Percentiles rank a stretch among this genome's conserved stretches.
Evolutionary conservation across 2,329 filamentous ascomycete species (phyloP).

Genomic region (Kalaharituber pfeilii): DNA sequence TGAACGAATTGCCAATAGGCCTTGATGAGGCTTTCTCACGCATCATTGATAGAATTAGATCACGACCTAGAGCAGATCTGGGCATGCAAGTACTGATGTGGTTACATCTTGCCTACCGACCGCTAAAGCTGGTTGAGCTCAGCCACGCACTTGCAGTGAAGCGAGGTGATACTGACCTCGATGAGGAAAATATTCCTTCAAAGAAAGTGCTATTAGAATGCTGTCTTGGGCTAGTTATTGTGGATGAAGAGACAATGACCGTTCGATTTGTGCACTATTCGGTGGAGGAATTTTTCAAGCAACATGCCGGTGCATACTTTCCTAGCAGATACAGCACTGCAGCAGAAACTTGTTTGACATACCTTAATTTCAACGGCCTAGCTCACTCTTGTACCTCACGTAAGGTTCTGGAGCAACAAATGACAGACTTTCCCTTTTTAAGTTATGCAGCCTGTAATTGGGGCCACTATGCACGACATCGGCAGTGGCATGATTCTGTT

Average conservation of each 20-base stretch:
- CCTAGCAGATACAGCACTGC: not conserved
- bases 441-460: not conserved
- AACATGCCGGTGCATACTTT: not conserved
- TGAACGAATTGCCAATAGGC: not conserved
- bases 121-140: not conserved
- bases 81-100: not conserved
- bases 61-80: not conserved
- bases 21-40: not conserved
- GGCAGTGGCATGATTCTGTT: not conserved
- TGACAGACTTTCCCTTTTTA: not conserved
- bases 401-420: not conserved
- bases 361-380: not conserved
- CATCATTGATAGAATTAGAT: not conserved
- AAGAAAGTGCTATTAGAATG: slow-evolving; percentile 2
- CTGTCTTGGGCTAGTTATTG: slow-evolving; percentile 11
- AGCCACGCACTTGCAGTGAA: not conserved
- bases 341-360: not conserved
- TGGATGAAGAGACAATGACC: slow-evolving; percentile 8
- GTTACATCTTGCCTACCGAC: not conserved
- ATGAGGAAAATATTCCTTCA: not conserved
- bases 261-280: slow-evolving; percentile 11
- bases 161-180: not conserved
- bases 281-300: slow-evolving; percentile 10
- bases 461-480: not conserved
- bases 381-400: not conserved